phyloP scores from a whole-genome alignment of 345 rosid species.

The thale cress (Arabidopsis thaliana) region DNA sequence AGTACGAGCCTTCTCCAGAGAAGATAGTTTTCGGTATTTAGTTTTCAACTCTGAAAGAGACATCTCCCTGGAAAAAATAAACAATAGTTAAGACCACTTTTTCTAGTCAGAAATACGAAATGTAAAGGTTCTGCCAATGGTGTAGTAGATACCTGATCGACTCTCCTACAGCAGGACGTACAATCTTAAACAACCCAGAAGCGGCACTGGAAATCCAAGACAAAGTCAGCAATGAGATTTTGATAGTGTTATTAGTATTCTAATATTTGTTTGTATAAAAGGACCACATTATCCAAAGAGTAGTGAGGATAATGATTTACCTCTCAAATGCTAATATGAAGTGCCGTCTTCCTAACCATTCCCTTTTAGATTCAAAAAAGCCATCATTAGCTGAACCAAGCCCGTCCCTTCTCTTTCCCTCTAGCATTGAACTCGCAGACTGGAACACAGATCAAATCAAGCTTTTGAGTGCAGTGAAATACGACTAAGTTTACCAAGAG shows the following conservation, averaged over 20 bases:
- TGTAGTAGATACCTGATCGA: constrained; percentile 68
- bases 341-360: constrained; percentile 96
- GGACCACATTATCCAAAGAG: constrained; percentile 14
- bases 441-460: constrained; percentile 45
- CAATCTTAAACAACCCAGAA: constrained; percentile 83
- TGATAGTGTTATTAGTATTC: not conserved
- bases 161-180: constrained; percentile 96
- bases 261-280: not conserved
- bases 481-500: constrained; percentile 22
- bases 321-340: constrained; percentile 91
- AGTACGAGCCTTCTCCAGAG: constrained; percentile 70
- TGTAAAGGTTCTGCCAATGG: constrained; percentile 14
- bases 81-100: constrained; percentile 15
- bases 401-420: constrained; percentile 81
- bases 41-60: constrained; percentile 73
- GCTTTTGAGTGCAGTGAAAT: constrained; percentile 15
- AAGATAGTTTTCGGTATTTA: constrained; percentile 77
- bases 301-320: constrained; percentile 47
- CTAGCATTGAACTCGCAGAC: constrained; percentile 80
- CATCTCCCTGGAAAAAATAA: constrained; percentile 73
- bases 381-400: constrained; percentile 85
- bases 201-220: constrained; percentile 61
- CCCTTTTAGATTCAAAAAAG: constrained; percentile 95
- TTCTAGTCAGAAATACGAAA: constrained; percentile 24
- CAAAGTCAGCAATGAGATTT: constrained; percentile 30